Conservation (phyloP, 371 early-diverging fungal species). For the Umbelopsis sp. region DNA sequence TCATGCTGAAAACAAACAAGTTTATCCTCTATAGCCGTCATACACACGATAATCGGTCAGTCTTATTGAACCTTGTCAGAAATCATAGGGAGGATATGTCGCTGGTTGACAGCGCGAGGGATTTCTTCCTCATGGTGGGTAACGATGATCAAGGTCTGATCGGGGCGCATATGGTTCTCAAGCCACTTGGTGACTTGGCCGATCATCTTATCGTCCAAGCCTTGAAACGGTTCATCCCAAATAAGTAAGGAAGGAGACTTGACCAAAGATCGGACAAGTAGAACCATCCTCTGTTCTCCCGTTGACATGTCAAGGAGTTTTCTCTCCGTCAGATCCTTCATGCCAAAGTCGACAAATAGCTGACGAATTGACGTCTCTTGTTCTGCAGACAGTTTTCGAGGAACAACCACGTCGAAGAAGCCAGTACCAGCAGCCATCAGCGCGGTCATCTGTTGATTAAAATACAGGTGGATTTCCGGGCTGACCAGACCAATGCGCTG, state of each 20-base stretch:
- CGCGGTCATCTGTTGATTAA: constrained; percentile 45
- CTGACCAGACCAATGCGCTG: constrained; percentile 51
- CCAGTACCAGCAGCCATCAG: constrained; percentile 51
- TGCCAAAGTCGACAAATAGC: constrained; percentile 50
- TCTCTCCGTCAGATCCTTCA: constrained; percentile 32
- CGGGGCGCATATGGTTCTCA: constrained; percentile 45
- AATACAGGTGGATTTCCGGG: constrained; percentile 64
- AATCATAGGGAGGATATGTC: constrained; percentile 31
- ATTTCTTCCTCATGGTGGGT: constrained; percentile 69
- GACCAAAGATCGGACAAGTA: constrained; percentile 57
- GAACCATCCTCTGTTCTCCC: constrained; percentile 60
- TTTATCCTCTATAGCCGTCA: background rate
- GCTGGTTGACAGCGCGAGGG: constrained; percentile 42
- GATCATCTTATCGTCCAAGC: constrained; percentile 55
- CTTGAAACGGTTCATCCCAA: constrained; percentile 70
- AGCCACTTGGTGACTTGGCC: constrained; percentile 49
- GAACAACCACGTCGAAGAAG: constrained; percentile 49
- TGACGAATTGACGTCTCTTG: constrained; percentile 29
- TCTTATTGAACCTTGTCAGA: constrained; percentile 2
- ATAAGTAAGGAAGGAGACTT: constrained; percentile 55
- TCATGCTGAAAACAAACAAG: background rate
- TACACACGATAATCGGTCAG: background rate
- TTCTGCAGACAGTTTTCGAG: constrained; percentile 28
- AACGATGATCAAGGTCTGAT: constrained; percentile 62
- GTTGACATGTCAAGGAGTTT: constrained; percentile 48